Percentiles rank a stretch among this genome's conserved stretches.
Evolutionary conservation across 345 rosid species (phyloP).

Genomic region (Cardiospermum halicacabum): DNA sequence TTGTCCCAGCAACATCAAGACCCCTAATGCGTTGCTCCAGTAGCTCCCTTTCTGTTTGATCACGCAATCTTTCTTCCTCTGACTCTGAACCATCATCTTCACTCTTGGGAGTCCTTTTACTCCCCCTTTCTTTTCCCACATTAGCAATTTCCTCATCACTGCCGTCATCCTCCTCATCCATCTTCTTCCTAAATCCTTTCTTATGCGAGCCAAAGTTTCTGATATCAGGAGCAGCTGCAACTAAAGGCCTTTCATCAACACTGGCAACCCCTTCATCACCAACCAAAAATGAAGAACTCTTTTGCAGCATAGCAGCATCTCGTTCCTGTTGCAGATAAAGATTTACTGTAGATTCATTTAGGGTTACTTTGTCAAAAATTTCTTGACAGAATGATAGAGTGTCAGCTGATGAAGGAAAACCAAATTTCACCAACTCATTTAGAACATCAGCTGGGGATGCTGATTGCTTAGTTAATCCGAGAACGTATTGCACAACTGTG

Average conservation of each 20-base stretch:
- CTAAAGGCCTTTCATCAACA: constrained; percentile 29
- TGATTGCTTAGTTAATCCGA: constrained; percentile 70
- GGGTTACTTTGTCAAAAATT: constrained; percentile 39
- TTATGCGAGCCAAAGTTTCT: constrained; percentile 37
- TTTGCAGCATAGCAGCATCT: constrained; percentile 78
- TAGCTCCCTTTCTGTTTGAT: not conserved
- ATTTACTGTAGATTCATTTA: constrained; percentile 33
- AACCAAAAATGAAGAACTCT: constrained; percentile 60
- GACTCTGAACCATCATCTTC: not conserved
- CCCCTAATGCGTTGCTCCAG: no score
- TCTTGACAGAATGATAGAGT: constrained; percentile 53
- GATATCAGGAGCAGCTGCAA: constrained; percentile 28
- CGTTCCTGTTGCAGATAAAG: constrained; percentile 77
- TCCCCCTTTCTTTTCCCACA: constrained; percentile 41
- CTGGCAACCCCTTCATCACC: constrained; percentile 37
- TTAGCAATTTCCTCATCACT: constrained; percentile 45
- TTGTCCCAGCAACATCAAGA: no score
- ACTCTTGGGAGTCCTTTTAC: constrained; percentile 50
- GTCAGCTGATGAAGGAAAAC: constrained; percentile 48
- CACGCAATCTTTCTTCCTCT: not conserved
- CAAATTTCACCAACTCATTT: constrained; percentile 45
- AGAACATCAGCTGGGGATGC: constrained; percentile 53
- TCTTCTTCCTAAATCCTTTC: constrained; percentile 88
- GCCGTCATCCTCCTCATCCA: constrained; percentile 45
- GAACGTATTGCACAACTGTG: constrained; percentile 66